Evolutionary conservation across 306 rosid species (phyloP).

Genomic region (Vigna trinervia): DNA sequence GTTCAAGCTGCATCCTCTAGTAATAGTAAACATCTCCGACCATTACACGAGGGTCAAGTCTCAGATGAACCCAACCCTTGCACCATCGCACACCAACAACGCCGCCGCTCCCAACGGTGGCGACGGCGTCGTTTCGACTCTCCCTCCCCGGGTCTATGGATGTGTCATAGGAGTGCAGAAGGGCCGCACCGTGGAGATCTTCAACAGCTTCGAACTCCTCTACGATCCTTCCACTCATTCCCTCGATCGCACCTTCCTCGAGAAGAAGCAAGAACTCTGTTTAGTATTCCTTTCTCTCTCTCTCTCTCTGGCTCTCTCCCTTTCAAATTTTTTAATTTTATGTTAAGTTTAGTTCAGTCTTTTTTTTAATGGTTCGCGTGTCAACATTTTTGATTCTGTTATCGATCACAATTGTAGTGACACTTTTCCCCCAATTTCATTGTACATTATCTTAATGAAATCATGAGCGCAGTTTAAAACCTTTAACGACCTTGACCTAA

Average conservation of each 20-base stretch:
- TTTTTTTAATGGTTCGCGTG: neutral
- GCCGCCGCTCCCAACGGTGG: slow-evolving; percentile 44
- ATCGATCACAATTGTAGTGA: neutral
- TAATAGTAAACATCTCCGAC: slow-evolving; percentile 93
- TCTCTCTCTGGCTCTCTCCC: neutral
- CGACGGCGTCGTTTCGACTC: slow-evolving; percentile 47
- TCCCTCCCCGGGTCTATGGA: slow-evolving; percentile 74
- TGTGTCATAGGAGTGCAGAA: slow-evolving; percentile 97
- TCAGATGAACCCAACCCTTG: slow-evolving; percentile 67
- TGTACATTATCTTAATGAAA: too few relatives aligned
- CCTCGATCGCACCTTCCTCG: slow-evolving; percentile 89
- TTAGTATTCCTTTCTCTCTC: slow-evolving; percentile 39
- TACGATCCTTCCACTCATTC: slow-evolving; percentile 77
- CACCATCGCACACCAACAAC: slow-evolving; percentile 5
- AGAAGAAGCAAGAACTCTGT: slow-evolving; percentile 99
- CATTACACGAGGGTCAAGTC: slow-evolving; percentile 89
- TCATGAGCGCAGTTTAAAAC: neutral
- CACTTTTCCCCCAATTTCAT: neutral
- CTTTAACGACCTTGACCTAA: slow-evolving; percentile 5
- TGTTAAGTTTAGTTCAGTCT: neutral
- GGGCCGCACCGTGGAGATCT: slow-evolving; percentile 98
- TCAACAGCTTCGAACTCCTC: slow-evolving; percentile 97
- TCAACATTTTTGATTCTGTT: neutral
- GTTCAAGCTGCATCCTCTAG: slow-evolving; percentile 94
- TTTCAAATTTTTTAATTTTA: neutral